Evolutionary conservation across 257 asterid species (phyloP).

Genomic region (Echium plantagineum): DNA sequence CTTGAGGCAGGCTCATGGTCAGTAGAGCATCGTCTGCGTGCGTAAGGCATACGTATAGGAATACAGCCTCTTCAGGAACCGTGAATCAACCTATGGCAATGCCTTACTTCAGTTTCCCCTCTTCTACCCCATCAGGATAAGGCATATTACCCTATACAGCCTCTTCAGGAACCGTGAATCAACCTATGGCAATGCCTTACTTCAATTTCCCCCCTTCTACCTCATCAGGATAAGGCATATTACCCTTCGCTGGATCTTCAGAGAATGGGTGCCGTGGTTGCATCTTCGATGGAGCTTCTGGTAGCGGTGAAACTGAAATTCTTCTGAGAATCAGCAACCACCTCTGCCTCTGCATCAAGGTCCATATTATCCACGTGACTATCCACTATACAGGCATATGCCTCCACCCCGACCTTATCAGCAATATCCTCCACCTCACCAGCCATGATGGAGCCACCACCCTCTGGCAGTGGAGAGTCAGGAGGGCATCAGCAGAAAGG

Average conservation of each 20-base stretch:
- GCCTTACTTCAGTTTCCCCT: conserved; percentile 84
- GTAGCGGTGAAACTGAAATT: conserved; percentile 40
- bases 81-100: conserved; percentile 44
- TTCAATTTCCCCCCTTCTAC: conserved; percentile 77
- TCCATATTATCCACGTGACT: conserved; percentile 53
- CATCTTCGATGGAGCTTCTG: conserved; percentile 63
- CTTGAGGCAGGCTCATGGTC: too few species aligned
- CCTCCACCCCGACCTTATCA: conserved; percentile 56
- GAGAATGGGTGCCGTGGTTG: conserved; percentile 76
- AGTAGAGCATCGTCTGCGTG: too few species aligned
- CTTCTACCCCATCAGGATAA: conserved; percentile 65
- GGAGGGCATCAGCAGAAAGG: conserved; percentile 35
- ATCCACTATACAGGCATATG: conserved; percentile 62
- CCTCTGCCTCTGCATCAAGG: conserved; percentile 56
- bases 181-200: conserved; percentile 56
- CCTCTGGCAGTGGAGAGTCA: conserved; percentile 30
- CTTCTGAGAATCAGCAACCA: conserved; percentile 31
- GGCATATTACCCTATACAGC: conserved; percentile 74
- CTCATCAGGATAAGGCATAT: conserved; percentile 63
- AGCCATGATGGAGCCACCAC: conserved; percentile 41
- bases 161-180: too few species aligned
- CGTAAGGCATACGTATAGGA: too few species aligned
- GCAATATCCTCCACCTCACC: conserved; percentile 42
- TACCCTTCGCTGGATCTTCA: conserved; percentile 99
- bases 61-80: too few species aligned